Evolutionary conservation across 768 basidiomycete species (phyloP), one percentile per base, ranked within the genome.

Genomic region (Amyloporia xantha): DNA sequence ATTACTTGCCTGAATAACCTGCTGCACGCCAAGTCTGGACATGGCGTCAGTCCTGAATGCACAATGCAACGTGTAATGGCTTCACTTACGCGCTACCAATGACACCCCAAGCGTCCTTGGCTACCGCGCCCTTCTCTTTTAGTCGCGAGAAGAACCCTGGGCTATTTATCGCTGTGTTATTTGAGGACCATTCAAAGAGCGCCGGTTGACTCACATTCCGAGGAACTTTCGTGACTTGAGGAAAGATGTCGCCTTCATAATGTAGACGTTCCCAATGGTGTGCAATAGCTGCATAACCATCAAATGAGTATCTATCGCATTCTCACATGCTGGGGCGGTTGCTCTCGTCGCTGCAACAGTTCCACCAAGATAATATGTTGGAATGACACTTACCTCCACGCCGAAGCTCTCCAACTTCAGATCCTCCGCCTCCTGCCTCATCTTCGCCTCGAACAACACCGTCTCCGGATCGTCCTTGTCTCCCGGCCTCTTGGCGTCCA

Each of bases 321-420:
- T 23, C 5, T 21, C 41, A 28, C 15, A 4, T 10, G 13, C 7
- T 19, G 12, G n/a, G 17, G 43, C 41, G 36, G n/a, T 35, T 9
- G n/a, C 33, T n/a, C n/a, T n/a, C n/a, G n/a, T n/a, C n/a, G n/a
- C n/a, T n/a, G n/a, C n/a, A n/a, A n/a, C n/a, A n/a, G n/a, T n/a
- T n/a, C n/a, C n/a, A n/a, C n/a, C n/a, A n/a, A n/a, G n/a, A n/a
- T n/a, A n/a, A n/a, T n/a, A n/a, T n/a, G n/a, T n/a, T n/a, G n/a
- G n/a, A 7, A 33, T 33, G 5, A 41, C 36, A 64, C 78, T 25
- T 57, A 90, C 86, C 81, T 97, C 95, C 20, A 98, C 84, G 41
- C 96, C 96, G 66, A 99, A 99, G 56, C 90, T 93, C 72, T 99
- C 95, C 46, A 97, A 68, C 71, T 97, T 97, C 58, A 99, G 63